Base-by-base conservation (phyloP, 305 asterid genomes). In the Euphrasia arctica region DNA sequence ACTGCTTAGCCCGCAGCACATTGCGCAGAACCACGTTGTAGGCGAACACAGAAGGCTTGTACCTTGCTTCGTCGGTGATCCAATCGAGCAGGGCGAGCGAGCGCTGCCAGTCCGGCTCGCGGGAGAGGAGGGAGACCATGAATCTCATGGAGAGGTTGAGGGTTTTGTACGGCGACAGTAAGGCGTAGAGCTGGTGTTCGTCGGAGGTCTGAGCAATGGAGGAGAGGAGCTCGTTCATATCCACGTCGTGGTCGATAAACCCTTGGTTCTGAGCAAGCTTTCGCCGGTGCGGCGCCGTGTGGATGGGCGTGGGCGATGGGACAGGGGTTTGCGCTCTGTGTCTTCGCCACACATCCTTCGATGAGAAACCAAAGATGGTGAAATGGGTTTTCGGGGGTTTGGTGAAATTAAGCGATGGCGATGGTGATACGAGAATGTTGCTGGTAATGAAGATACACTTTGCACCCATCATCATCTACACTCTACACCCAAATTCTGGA, bases 31-130 rank as follows among this genome's bases (percentile, higher is more conserved):
- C 98, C 18, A 89, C 98, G 9, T 92, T 92, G 84, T 92, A 92
- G 2, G 94, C 93, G 32, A 87, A 85, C 71, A 92, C 95, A 0
- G 97, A 92, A 0, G 98, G 96, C 0, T 78, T 74, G 70, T 92
- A 87, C 4, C 14, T 62, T 2, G 98, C 98, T 31, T 58, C 82
- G 66, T 87, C 96, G 36, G 85, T 81, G 43, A 92, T 83, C 98
- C 98, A 92, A 71, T 89, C 98, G 61, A 92, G 97, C 78, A 92
- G 68, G 0, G 96, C 96, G 9, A 92, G 79, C 2, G 95, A 87
- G 4, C 97, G 77, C 58, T 83, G 95, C 96, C 96, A 92, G 55
- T 87, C 93, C 10, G 84, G 47, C 80, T 89, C 97, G 58, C 89
- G 87, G 0, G 98, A 78, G 62, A 92, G 85, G 54, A 92, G 80